phyloP scores from a whole-genome alignment of 108 stramenopile genomes.

The Fistulifera pelliculosa region DNA sequence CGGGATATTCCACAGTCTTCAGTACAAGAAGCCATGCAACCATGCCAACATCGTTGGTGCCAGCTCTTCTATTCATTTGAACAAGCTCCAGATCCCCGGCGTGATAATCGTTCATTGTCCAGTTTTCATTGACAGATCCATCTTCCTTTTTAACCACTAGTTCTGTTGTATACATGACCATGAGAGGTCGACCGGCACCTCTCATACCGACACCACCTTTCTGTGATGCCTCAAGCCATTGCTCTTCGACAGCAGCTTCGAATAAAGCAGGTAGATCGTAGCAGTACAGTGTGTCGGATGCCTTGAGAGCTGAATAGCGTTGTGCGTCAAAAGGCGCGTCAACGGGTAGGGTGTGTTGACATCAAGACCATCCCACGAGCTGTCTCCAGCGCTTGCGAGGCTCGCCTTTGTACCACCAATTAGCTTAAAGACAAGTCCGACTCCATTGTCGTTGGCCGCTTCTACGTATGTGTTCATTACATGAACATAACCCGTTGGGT shows the following conservation, averaged over 20 bases:
- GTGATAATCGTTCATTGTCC: conserved; percentile 83
- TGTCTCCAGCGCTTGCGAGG: conserved; percentile 74
- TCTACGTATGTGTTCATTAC: conserved; percentile 95
- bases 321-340: conserved; percentile 83
- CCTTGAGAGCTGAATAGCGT: conserved; percentile 75
- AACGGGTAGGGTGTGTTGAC: conserved; percentile 87
- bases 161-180: conserved; percentile 89
- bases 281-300: conserved; percentile 87
- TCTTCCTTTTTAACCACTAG: conserved; percentile 81
- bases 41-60: conserved; percentile 98
- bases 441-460: conserved; percentile 61
- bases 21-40: conserved; percentile 96
- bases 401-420: conserved; percentile 85
- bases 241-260: conserved; percentile 85
- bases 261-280: conserved; percentile 97
- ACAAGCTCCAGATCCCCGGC: conserved; percentile 75
- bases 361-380: conserved; percentile 81
- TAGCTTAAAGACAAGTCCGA: conserved; percentile 66
- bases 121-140: conserved; percentile 24
- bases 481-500: conserved; percentile 95
- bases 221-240: conserved; percentile 52
- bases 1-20: conserved; percentile 95
- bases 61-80: conserved; percentile 79
- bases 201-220: conserved; percentile 29
- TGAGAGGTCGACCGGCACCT: conserved; percentile 46